Evolutionary conservation across 768 basidiomycete species (phyloP).

Genomic region (Boletales sp.): DNA sequence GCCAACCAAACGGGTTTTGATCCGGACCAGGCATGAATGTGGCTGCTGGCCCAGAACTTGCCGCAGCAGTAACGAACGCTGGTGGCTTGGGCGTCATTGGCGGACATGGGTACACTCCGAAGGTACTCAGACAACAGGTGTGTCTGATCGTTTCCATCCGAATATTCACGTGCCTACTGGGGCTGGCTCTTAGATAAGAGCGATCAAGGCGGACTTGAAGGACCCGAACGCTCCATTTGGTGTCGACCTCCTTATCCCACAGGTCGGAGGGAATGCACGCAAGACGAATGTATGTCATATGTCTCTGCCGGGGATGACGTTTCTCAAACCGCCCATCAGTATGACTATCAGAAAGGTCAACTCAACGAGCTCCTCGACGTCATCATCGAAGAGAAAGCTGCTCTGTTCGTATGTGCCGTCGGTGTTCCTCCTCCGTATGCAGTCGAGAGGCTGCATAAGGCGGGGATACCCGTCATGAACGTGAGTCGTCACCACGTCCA

Average conservation of each 20-base stretch:
- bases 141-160: conserved; percentile 5
- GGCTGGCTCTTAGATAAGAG: conserved; percentile 50
- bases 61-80: conserved; percentile 91
- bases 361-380: conserved; percentile 82
- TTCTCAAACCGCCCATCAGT: conserved; percentile 36
- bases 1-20: neutral
- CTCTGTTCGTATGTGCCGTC: conserved; percentile 88
- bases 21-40: conserved; percentile 55
- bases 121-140: conserved; percentile 75
- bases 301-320: neutral
- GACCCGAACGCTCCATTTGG: conserved; percentile 83
- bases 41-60: conserved; percentile 75
- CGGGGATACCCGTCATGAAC: conserved; percentile 87
- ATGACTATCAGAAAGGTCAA: conserved; percentile 87
- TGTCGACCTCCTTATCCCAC: conserved; percentile 86
- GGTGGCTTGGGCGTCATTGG: conserved; percentile 93
- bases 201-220: conserved; percentile 67
- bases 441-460: conserved; percentile 79
- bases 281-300: conserved; percentile 74
- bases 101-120: conserved; percentile 83
- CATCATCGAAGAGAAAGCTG: conserved; percentile 86
- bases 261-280: conserved; percentile 81
- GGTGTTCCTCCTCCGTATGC: conserved; percentile 81
- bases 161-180: conserved; percentile 4
- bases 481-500: conserved; percentile 32